A percentile compares a stretch with the other conserved stretches of the same genome.
phyloP scores from a whole-genome alignment of 345 rosid species.

The Gossypium herbaceum region DNA sequence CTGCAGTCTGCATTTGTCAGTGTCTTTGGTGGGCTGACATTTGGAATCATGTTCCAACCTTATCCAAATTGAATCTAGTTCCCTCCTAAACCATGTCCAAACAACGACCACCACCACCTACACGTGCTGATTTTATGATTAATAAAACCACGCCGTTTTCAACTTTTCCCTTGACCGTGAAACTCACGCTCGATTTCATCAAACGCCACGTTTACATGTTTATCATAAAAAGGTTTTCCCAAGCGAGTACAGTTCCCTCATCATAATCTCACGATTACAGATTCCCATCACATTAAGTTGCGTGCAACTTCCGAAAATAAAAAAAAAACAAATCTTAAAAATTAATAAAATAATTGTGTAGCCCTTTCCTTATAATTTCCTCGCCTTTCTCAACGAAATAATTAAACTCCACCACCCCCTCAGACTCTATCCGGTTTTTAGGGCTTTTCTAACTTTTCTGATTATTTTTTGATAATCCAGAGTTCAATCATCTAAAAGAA shows the following conservation, averaged over 20 bases:
- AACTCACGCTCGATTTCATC: not conserved
- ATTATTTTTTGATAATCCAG: not conserved
- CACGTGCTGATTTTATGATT: too few relatives aligned
- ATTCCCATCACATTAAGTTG: not conserved
- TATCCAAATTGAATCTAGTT: too few relatives aligned
- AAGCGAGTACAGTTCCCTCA: not conserved
- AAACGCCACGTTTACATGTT: not conserved
- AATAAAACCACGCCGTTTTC: too few relatives aligned
- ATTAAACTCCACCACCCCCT: not conserved
- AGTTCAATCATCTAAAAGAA: not conserved
- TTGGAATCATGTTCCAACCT: too few relatives aligned
- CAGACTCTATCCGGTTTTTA: not conserved
- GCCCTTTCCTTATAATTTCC: slow-evolving; percentile 6
- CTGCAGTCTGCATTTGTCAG: too few relatives aligned
- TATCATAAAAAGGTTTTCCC: not conserved
- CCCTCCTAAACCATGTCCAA: too few relatives aligned
- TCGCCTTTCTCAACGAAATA: not conserved
- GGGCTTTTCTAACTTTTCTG: not conserved
- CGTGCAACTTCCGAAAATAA: not conserved
- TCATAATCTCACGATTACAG: not conserved
- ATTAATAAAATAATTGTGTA: not conserved
- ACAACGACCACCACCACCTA: too few relatives aligned
- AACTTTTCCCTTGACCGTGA: not conserved
- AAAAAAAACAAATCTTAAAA: not conserved
- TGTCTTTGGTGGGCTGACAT: too few relatives aligned